A percentile compares a stretch with the other conserved stretches of the same genome.
Conservation (phyloP, 495 filamentous ascomycete species). For the Neurospora pannonica region DNA sequence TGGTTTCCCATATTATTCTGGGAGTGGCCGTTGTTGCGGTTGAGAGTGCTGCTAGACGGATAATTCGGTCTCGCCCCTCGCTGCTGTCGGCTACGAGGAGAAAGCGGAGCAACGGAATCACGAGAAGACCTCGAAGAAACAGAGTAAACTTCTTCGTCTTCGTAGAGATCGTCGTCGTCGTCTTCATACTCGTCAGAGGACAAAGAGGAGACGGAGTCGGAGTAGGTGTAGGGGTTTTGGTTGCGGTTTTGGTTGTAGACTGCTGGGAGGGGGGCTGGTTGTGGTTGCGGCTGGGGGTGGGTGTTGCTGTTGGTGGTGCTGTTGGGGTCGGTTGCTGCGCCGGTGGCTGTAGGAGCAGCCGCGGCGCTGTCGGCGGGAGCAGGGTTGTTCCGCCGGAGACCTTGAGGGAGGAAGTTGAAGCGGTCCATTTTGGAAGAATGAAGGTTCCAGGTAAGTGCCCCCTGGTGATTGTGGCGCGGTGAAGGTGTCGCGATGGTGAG, state of each 20-base stretch:
- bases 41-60: background rate
- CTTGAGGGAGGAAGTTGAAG: conserved; percentile 20
- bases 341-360: background rate
- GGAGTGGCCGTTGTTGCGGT: background rate
- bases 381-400: background rate
- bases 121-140: background rate
- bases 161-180: conserved; percentile 13
- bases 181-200: background rate
- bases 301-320: background rate
- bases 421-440: conserved; percentile 16
- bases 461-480: background rate
- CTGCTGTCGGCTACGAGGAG: background rate
- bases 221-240: background rate
- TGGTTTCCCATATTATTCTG: background rate
- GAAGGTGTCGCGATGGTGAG: background rate
- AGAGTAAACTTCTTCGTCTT: background rate
- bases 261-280: background rate
- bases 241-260: background rate
- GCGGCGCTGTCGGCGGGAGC: background rate
- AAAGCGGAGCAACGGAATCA: conserved; percentile 7
- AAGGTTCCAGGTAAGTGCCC: conserved; percentile 2
- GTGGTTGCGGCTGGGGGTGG: background rate
- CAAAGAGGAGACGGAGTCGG: background rate
- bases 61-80: background rate
- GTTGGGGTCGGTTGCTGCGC: background rate